Base-by-base conservation (phyloP, 495 filamentous ascomycete species). In the Bacidia rubella region DNA sequence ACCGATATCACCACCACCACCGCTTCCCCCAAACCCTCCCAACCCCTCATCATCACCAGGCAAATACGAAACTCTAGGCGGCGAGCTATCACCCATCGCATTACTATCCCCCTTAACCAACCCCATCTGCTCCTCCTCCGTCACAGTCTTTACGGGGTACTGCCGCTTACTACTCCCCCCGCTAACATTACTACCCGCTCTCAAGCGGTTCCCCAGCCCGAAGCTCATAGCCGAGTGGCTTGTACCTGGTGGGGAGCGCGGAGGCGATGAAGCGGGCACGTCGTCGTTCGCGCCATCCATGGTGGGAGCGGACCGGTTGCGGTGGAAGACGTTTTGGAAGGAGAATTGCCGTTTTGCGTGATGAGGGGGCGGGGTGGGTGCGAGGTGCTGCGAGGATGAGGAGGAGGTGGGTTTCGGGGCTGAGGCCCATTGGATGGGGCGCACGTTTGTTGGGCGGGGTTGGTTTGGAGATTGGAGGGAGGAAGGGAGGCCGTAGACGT, bases 71-170 rank as follows among this genome's bases (percentile, higher is more conserved):
- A 35, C n/a, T 15, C 26, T 25, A 17, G 25, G 15, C 24, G 17
- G 17, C 27, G 47, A 9, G 5, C n/a, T 10, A 52, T 21, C 19
- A 38, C 27, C 12, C 52, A 15, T 0, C 7, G n/a, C 40, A 46
- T 47, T 54, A 1, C 35, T 42, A 1, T 90, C 86, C 12, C 87
- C 88, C 60, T 82, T 81, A 3, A 96, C 90, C 1, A 98, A 76
- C 0, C 92, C 92, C 19, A 95, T 62, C 29, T 78, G 73, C 60
- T 98, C 92, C 65, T 98, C 92, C 60, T 96, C 92, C 0, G 90
- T 95, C 5, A 77, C 77, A 45, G 67, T 67, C 55, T 74, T 76
- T 20, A 57, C 58, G 21, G 54, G 53, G 11, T 55, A 49, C 47
- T 57, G 39, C 45, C 59, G 50, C 61, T 66, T 55, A 59, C 64